Base-by-base conservation (phyloP, 805 yeast genomes). In the Wickerhamomyces bovis region DNA sequence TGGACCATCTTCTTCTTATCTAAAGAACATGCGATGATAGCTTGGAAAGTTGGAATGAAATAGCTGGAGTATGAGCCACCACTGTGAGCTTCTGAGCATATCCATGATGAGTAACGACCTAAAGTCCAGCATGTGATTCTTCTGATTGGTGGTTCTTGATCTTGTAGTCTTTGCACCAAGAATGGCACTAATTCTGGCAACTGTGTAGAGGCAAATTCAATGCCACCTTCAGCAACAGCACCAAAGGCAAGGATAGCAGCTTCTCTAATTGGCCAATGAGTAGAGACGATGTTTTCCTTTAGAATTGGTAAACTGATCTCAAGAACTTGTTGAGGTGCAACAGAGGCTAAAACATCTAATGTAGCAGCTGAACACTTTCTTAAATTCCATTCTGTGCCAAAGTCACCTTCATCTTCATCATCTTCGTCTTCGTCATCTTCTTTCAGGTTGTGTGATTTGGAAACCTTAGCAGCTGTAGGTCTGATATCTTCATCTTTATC, bases 51-150 rank as follows among this genome's bases (percentile, higher is more conserved):
- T 6, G 94, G 94, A 47, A 76, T 70, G 61, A 86, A 83, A 57
- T 84, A 85, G 51, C 70, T 75, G 9, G 89, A 75, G 61, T 78
- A 85, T 23, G 76, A 68, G 11, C 86, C 84, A 39, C 80, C 78
- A 39, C 69, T 72, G 46, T 70, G 72, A 1, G 86, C 85, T 60
- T 85, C 88, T 6, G 73, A 72, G 43, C 87, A 77, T 20, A 92
- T 83, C 96, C 97, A 89, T 3, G 76, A 58, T 0, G 94, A 77
- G 62, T 84, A 94, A 46, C 98, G 75, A 39, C 96, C 84, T 41
- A 94, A 68, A 0, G 98, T 87, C 99, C 99, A 94, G 69, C 98
- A 92, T 0, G 96, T 71, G 44, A 94, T 94, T 64, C 89, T 95
- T 54, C 98, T 76, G 5, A 94, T 95, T 19, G 95, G 77, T 9